Evolutionary conservation across 202 grass and related monocot species (phyloP).

Genomic region (Brachypodium distachyon): DNA sequence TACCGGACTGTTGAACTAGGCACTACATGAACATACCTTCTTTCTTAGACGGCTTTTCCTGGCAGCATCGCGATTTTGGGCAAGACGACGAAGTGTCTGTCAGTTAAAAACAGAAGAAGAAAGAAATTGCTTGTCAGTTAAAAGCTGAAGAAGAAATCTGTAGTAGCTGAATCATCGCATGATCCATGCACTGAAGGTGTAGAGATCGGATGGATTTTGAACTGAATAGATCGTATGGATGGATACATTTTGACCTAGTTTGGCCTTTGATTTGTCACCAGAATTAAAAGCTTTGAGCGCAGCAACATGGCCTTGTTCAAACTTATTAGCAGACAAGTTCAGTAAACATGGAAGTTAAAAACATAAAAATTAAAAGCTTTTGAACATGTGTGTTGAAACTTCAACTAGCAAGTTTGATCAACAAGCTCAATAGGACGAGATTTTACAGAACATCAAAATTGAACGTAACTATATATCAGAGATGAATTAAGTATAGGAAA

Average conservation of each 20-base stretch:
- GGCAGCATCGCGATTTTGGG: constrained; percentile 90
- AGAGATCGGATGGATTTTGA: constrained; percentile 42
- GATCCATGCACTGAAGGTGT: not conserved
- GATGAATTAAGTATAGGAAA: not conserved
- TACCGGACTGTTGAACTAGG: too few species aligned
- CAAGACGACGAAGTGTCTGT: constrained; percentile 63
- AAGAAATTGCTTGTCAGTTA: too few species aligned
- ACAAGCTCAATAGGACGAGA: not conserved
- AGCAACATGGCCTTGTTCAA: constrained; percentile 41
- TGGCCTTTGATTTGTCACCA: constrained; percentile 51
- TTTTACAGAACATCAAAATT: not conserved
- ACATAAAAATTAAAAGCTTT: not conserved
- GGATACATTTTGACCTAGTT: constrained; percentile 59
- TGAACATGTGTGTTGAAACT: not conserved
- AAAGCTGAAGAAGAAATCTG: not conserved
- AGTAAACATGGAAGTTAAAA: not conserved
- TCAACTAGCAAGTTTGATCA: not conserved
- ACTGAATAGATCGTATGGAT: not conserved
- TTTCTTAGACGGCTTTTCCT: constrained; percentile 86
- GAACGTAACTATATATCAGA: not conserved
- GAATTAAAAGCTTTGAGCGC: constrained; percentile 29
- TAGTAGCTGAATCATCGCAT: not conserved
- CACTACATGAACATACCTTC: constrained; percentile 36
- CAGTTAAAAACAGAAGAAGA: not conserved
- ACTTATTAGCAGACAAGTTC: constrained; percentile 18